Base-by-base conservation (phyloP, 2,329 filamentous ascomycete species). In the Apiospora arundinis region DNA sequence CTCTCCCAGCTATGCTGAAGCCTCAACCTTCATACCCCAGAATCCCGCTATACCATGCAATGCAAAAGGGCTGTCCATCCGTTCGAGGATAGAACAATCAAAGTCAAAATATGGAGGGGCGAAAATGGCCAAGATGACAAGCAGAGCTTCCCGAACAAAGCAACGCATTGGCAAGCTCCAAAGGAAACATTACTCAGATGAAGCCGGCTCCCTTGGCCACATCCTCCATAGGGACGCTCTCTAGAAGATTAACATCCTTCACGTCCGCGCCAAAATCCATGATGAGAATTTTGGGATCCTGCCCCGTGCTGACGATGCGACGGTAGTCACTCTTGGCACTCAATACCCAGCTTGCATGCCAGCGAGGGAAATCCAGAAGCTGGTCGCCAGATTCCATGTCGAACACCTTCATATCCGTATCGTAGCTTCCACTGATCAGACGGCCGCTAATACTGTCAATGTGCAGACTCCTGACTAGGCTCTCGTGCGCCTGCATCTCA, bases 261-360 rank as follows among this genome's bases (percentile, higher is more conserved):
- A 92, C 84, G 60, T 85, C 86, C 23, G 86, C 86, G 42, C 90
- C 96, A 84, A 98, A 99, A 83, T 99, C 96, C 87, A 98, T 92
- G 72, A 99, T 92, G 72, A 98, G 84, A 69, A 97, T 95, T 79
- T 97, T 92, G 45, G 95, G 93, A 78, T 98, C 95, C 82, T 99
- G 96, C 68, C 95, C 96, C 0, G 95, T 97, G 77, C 94, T 96
- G 73, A 99, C 93, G 74, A 99, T 96, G 73, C 96, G 91, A 72
- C 95, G 89, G 82, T 98, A 98, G 80, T 99, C 95, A 74, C 93
- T 95, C 87, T 98, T 98, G 69, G 96, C 96, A 74, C 94, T 95
- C 72, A 99, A 85, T 78, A 99, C 97, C 96, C 96, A 99, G 82
- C 94, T 97, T 14, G 92, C 92, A 72, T 97, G 97, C 95, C 95